Evolutionary conservation across 495 filamentous ascomycete species (phyloP), one percentile per base, ranked within the genome.

Genomic region (Podospora pseudoanserina): DNA sequence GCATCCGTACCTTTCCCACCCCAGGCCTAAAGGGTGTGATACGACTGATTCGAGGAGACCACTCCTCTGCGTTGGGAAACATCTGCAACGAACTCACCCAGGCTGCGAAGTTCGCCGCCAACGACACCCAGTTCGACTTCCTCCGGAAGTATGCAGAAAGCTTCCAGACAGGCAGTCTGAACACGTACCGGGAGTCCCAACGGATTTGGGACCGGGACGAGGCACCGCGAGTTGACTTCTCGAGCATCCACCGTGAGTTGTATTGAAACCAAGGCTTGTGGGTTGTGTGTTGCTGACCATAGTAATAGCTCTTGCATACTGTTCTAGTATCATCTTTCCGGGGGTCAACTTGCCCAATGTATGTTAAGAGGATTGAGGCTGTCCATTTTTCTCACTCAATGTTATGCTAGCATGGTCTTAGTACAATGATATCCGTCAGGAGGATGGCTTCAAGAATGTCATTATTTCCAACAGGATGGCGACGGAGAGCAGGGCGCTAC

Each of bases 11-110:
- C 34, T 39, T 60, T 23, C n/a, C 30, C 18, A 55, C 19, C 27
- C 49, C 68, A 19, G 18, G 54, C 44, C 64, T 72, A 20, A 67
- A 67, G 6, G 72, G 75, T 23, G 55, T 81, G 63, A 73, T 91
- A 49, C 84, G 80, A 49, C 75, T 92, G 11, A 81, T 89, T 3
- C 90, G 85, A 73, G 90, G 90, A 20, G 91, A 92, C 68, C 80
- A 92, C 69, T 67, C 79, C 16, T 39, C 34, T 11, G 34, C 34
- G 34, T 39, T 39, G 34, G 11, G 4, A 5, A 39, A 39, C 2
- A 87, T 91, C 63, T 83, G 85, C 13, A 77, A 83, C 27, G 83
- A 84, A 49, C 78, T 90, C 60, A 83, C 84, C 67, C 81, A 86
- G 64, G 90, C 89, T 0, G 78, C 79, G n/a, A 77, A 87, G 23